Conservation (phyloP, 306 rosid species). For the Alnus glutinosa region DNA sequence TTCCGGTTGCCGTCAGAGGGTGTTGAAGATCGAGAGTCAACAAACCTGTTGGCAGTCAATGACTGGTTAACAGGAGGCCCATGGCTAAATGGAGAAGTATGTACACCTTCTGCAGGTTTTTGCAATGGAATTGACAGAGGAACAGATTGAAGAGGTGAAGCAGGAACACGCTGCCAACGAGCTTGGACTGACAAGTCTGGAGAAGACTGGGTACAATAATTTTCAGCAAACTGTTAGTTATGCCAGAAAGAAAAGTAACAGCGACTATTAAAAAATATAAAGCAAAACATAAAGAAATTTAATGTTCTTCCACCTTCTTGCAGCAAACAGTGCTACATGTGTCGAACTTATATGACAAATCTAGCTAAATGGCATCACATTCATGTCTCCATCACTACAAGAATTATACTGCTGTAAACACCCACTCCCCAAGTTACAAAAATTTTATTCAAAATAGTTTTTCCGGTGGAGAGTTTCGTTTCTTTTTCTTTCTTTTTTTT, state of each 20-base stretch:
- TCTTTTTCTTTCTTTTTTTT: too few species aligned
- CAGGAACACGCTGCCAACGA: constrained; percentile 78
- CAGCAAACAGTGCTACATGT: not conserved
- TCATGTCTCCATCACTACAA: not conserved
- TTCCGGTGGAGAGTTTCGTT: not conserved
- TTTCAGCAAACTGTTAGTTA: constrained; percentile 28
- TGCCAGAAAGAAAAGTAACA: not conserved
- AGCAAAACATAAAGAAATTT: not conserved
- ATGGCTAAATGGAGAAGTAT: constrained; percentile 59
- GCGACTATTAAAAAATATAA: not conserved
- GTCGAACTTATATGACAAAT: not conserved
- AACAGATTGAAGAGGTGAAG: constrained; percentile 58
- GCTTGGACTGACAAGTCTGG: constrained; percentile 79
- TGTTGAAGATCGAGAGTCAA: constrained; percentile 49
- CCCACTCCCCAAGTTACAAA: not conserved
- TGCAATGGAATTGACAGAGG: constrained; percentile 72
- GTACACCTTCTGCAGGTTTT: constrained; percentile 57
- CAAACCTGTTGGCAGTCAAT: constrained; percentile 51
- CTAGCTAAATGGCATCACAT: constrained; percentile 1
- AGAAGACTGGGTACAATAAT: constrained; percentile 62
- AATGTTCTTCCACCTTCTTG: not conserved
- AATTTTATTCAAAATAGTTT: too few species aligned
- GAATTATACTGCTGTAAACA: not conserved
- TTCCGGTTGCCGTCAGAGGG: constrained; percentile 57
- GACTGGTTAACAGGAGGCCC: constrained; percentile 61